Percentiles rank a stretch among this genome's conserved stretches.
These are phyloP conservation scores for Leccinum obscurum DNA, from an alignment of 768 basidiomycete species.

Conservation along the genomic window DNA sequence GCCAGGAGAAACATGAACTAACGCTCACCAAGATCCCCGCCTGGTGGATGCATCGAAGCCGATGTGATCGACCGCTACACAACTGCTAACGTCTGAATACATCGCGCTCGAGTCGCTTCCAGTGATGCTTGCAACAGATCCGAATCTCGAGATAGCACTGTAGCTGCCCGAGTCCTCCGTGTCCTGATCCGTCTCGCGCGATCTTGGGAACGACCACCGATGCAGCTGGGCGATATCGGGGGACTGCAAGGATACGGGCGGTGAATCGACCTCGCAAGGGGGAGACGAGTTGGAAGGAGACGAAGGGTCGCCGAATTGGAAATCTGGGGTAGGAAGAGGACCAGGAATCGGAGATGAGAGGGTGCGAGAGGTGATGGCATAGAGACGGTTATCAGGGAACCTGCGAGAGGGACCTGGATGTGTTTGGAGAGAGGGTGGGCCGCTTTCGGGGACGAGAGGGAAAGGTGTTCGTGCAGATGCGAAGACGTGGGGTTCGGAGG, in stretches of 20 bases:
- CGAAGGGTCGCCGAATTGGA: constrained; percentile 62
- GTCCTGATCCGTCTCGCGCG: constrained; percentile 46
- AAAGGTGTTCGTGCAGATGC: constrained; percentile 42
- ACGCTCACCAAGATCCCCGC: constrained; percentile 33
- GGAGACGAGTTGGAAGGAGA: constrained; percentile 50
- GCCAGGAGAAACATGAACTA: constrained; percentile 20
- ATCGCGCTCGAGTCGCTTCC: constrained; percentile 60
- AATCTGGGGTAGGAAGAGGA: constrained; percentile 60
- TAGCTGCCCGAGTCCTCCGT: constrained; percentile 54
- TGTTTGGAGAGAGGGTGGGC: constrained; percentile 10
- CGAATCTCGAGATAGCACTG: constrained; percentile 50
- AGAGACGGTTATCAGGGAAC: constrained; percentile 48
- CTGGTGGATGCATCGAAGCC: constrained; percentile 35
- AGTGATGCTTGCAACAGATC: constrained; percentile 59
- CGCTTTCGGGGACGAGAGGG: constrained; percentile 27
- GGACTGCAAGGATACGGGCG: constrained; percentile 33
- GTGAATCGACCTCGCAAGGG: constrained; percentile 44
- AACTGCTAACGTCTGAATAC: constrained; percentile 46
- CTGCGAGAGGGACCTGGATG: constrained; percentile 22
- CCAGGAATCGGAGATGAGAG: constrained; percentile 49
- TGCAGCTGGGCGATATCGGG: constrained; percentile 45
- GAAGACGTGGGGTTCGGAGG: constrained; percentile 36
- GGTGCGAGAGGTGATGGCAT: constrained; percentile 48
- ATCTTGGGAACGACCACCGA: constrained; percentile 44
- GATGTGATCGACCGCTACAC: constrained; percentile 32